Conservation (phyloP, 73 alveolate species). For the Symbiodinium pilosum region DNA sequence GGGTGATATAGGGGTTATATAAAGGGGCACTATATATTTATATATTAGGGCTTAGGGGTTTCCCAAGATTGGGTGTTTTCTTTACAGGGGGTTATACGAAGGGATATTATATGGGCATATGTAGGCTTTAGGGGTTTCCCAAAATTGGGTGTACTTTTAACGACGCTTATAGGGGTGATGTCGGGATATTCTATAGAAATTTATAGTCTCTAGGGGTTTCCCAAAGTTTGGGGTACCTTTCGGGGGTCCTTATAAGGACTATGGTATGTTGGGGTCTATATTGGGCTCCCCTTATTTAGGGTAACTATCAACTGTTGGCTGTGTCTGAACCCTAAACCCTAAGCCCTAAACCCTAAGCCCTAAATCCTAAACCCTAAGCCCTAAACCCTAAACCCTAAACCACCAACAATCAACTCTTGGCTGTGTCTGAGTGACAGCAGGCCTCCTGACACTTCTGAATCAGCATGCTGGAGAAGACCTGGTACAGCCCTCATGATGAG, state of each 20-base stretch:
- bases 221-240: no score
- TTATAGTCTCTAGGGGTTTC: neutral
- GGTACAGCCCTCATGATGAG: neutral
- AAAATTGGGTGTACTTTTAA: no score
- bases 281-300: neutral
- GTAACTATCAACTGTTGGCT: neutral
- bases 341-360: neutral
- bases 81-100: no score
- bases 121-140: no score
- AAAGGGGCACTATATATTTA: no score
- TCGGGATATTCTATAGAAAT: neutral
- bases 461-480: neutral
- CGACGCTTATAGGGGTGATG: no score
- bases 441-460: neutral
- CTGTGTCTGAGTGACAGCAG: neutral
- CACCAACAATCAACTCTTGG: neutral
- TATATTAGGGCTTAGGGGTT: no score
- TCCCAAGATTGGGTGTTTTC: no score
- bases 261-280: neutral
- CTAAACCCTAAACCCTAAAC: neutral
- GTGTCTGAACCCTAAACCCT: neutral
- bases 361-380: neutral
- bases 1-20: no score
- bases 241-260: neutral
- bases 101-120: no score